Conservation (phyloP, 2,329 filamentous ascomycete genomes). For the Aspergillus spinulosporus region DNA sequence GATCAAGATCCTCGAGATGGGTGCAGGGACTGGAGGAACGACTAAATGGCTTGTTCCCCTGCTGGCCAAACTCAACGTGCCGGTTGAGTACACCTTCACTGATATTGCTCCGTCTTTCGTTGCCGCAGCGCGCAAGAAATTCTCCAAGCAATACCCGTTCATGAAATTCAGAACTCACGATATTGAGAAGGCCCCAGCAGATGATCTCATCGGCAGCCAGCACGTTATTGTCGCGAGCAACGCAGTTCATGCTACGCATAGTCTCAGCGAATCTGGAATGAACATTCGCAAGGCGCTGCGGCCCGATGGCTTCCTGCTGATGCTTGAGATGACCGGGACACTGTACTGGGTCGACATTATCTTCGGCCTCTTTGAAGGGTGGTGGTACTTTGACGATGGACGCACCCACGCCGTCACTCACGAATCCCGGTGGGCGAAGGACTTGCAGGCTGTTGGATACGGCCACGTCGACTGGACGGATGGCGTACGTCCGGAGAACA, state of each 20-base stretch:
- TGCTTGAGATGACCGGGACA: constrained; percentile 35
- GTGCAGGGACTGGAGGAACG: constrained; percentile 42
- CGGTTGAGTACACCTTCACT: constrained; percentile 43
- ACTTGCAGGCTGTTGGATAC: constrained; percentile 32
- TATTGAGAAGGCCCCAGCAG: constrained; percentile 30
- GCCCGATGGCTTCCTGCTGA: constrained; percentile 32
- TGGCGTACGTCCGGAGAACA: constrained; percentile 15
- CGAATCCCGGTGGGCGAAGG: constrained; percentile 27
- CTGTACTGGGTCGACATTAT: constrained; percentile 35
- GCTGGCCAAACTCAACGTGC: constrained; percentile 28
- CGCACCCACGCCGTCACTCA: constrained; percentile 33
- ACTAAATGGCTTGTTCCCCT: constrained; percentile 33
- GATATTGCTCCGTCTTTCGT: constrained; percentile 42
- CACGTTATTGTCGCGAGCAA: constrained; percentile 41
- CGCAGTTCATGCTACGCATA: constrained; percentile 39
- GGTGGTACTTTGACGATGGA: constrained; percentile 44
- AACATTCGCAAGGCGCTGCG: constrained; percentile 31
- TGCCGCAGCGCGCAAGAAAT: constrained; percentile 33
- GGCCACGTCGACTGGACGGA: constrained; percentile 39
- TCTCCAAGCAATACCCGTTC: constrained; percentile 27
- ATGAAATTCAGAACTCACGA: constrained; percentile 31
- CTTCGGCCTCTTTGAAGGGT: constrained; percentile 40
- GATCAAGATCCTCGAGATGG: constrained; percentile 41
- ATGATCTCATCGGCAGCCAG: constrained; percentile 24
- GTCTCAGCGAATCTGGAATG: constrained; percentile 26